phyloP scores from a whole-genome alignment of 495 filamentous ascomycete species.

The Evernia prunastri region DNA sequence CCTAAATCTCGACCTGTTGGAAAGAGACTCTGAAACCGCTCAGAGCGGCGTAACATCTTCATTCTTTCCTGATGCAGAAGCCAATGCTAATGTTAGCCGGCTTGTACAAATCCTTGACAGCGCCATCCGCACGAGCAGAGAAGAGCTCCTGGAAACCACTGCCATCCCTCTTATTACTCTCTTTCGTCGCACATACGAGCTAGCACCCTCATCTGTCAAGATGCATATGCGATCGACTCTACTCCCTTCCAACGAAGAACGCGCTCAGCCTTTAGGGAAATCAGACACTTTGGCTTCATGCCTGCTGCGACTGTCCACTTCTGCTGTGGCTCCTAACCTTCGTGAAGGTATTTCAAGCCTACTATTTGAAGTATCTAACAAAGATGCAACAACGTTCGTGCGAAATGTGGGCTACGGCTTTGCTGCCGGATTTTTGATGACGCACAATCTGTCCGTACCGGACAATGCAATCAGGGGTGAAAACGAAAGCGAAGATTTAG shows the following conservation, averaged over 20 bases:
- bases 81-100: slow-evolving; percentile 55
- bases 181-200: slow-evolving; percentile 62
- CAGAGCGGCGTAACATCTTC: slow-evolving; percentile 39
- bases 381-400: slow-evolving; percentile 63
- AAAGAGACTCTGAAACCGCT: slow-evolving; percentile 27
- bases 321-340: slow-evolving; percentile 58
- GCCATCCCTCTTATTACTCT: slow-evolving; percentile 66
- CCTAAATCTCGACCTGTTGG: slow-evolving; percentile 63
- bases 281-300: slow-evolving; percentile 67
- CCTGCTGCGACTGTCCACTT: slow-evolving; percentile 74
- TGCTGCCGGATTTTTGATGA: slow-evolving; percentile 81
- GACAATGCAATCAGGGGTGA: slow-evolving; percentile 45
- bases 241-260: slow-evolving; percentile 71
- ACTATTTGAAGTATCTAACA: slow-evolving; percentile 79
- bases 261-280: slow-evolving; percentile 70
- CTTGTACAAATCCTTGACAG: slow-evolving; percentile 69
- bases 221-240: slow-evolving; percentile 59
- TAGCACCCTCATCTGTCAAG: slow-evolving; percentile 59
- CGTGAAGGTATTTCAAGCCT: slow-evolving; percentile 70
- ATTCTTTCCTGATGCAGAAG: slow-evolving; percentile 62
- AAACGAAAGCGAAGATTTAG: slow-evolving; percentile 10
- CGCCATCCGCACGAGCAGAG: slow-evolving; percentile 51
- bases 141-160: slow-evolving; percentile 58
- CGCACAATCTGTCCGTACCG: slow-evolving; percentile 70
- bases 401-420: slow-evolving; percentile 86